These are phyloP conservation scores for Metrosideros polymorpha DNA, from an alignment of 441 rosid genomes.

Conservation along the genomic window DNA sequence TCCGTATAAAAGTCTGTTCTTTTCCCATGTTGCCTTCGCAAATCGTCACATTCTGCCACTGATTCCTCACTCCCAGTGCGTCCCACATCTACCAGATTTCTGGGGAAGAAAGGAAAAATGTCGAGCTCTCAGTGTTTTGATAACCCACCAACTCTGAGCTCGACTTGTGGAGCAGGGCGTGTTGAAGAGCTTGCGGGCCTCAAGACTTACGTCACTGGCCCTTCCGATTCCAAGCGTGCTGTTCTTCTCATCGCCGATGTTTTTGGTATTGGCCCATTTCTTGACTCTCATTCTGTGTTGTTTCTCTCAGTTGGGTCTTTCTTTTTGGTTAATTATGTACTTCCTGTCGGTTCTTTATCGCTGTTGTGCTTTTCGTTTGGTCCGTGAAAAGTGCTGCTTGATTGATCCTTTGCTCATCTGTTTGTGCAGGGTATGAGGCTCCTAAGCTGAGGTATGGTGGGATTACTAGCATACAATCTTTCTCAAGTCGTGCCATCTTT, in stretches of 20 bases:
- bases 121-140: conserved; percentile 9
- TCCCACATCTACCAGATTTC: background rate
- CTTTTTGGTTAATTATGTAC: background rate
- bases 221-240: conserved; percentile 6
- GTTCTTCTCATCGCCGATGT: conserved; percentile 5
- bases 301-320: background rate
- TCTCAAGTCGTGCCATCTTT: background rate
- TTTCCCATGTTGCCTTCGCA: background rate
- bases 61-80: background rate
- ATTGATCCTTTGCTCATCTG: background rate
- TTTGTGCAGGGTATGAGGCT: background rate
- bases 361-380: background rate
- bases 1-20: background rate
- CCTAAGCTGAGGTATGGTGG: background rate
- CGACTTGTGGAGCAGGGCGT: background rate
- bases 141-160: conserved; percentile 4
- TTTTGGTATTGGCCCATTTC: background rate
- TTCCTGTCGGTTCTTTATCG: background rate
- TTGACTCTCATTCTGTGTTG: background rate
- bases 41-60: background rate
- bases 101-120: background rate
- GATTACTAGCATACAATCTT: background rate
- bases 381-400: background rate
- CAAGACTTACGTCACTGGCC: conserved; percentile 2
- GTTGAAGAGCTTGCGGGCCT: background rate